These are phyloP conservation scores for Carex parvula DNA, from an alignment of 176 grass and related monocot genomes.

Conservation along the genomic window DNA sequence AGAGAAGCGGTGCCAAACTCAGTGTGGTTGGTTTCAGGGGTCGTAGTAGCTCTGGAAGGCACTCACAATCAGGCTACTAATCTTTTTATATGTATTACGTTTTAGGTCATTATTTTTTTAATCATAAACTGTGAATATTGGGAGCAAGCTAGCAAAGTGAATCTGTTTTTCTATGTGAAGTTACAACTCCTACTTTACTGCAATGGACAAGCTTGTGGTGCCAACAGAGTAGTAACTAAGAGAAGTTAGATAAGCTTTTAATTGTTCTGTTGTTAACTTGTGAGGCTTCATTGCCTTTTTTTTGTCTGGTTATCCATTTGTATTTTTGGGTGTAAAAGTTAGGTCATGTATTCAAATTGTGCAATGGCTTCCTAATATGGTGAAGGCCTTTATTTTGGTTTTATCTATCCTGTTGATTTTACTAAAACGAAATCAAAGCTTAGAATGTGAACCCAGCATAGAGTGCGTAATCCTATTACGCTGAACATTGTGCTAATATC, in stretches of 20 bases:
- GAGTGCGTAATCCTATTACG: neutral
- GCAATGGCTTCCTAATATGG: neutral
- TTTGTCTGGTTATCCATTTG: neutral
- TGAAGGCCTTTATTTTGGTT: neutral
- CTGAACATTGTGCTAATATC: neutral
- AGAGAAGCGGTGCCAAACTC: slow-evolving; percentile 38
- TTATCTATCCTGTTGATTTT: neutral
- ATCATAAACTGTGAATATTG: too few species aligned
- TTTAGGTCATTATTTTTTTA: neutral
- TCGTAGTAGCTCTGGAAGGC: slow-evolving; percentile 74
- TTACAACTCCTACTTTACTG: too few species aligned
- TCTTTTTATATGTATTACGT: neutral
- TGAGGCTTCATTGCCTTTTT: neutral
- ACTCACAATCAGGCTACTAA: slow-evolving; percentile 22
- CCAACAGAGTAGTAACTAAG: neutral
- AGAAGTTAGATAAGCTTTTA: neutral
- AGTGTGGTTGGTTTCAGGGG: slow-evolving; percentile 91
- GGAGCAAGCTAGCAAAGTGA: neutral
- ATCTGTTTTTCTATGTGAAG: neutral
- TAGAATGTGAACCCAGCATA: neutral
- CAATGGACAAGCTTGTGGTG: neutral
- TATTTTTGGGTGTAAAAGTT: neutral
- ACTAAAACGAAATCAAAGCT: neutral
- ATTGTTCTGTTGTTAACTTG: neutral
- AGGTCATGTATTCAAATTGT: neutral